Conservation (phyloP, 2,329 filamentous ascomycete genomes). For the Pseudopithomyces chartarum region DNA sequence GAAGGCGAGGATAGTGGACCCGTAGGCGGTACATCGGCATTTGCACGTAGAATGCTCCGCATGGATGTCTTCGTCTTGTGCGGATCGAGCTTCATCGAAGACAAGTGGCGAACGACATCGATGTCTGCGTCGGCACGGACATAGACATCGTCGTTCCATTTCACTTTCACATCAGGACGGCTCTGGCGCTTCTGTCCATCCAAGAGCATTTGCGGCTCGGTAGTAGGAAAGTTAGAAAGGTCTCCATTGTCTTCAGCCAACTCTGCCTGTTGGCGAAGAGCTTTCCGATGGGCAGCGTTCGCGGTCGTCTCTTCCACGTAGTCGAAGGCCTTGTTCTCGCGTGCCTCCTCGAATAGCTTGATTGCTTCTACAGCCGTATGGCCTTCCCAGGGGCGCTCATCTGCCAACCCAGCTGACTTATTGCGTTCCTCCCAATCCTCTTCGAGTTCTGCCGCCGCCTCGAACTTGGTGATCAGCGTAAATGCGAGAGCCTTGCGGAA, state of each 20-base stretch:
- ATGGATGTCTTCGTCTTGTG: not conserved
- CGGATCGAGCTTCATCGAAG: not conserved
- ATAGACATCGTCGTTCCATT: conserved; percentile 5
- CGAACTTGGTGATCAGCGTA: not conserved
- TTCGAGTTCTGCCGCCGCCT: not conserved
- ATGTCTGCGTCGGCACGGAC: conserved; percentile 12
- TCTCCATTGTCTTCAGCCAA: not conserved
- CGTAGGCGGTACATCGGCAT: not conserved
- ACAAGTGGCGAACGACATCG: conserved; percentile 13
- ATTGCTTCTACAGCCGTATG: not conserved
- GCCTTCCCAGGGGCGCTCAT: not conserved
- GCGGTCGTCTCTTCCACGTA: not conserved
- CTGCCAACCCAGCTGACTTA: not conserved
- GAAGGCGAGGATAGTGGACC: not conserved
- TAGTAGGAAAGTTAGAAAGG: not conserved
- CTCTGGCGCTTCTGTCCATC: conserved; percentile 4
- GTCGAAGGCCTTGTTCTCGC: not conserved
- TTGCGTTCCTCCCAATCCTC: not conserved
- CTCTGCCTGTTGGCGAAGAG: not conserved
- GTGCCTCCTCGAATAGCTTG: not conserved
- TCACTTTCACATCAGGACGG: conserved; percentile 7
- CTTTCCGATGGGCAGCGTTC: not conserved
- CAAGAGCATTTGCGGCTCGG: not conserved
- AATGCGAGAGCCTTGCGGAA: not conserved
- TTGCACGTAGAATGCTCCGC: conserved; percentile 4